phyloP scores from a whole-genome alignment of 176 grass and related monocot species.

The Oryza rufipogon region DNA sequence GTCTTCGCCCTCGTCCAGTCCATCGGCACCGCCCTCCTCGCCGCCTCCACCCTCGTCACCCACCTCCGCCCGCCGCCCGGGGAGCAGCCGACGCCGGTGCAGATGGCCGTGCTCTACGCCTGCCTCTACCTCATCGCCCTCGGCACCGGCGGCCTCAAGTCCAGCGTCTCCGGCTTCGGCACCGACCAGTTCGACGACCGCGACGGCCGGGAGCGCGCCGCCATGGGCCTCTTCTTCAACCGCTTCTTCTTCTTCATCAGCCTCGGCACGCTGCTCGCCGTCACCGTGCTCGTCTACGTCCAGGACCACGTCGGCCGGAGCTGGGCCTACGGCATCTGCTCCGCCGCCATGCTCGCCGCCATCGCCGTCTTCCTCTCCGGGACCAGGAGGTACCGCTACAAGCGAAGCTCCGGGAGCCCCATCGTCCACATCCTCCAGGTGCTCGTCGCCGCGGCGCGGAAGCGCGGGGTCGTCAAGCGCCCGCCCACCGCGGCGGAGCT shows the following conservation, averaged over 20 bases:
- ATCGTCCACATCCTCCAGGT: conserved; percentile 89
- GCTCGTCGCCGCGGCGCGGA: conserved; percentile 57
- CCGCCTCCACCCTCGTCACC: conserved; percentile 52
- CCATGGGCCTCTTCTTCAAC: conserved; percentile 85
- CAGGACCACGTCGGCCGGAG: conserved; percentile 80
- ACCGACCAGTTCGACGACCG: conserved; percentile 91
- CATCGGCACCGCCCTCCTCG: conserved; percentile 67
- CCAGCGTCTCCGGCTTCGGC: conserved; percentile 83
- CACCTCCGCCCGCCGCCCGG: conserved; percentile 66
- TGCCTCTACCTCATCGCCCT: conserved; percentile 81
- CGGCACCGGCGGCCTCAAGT: conserved; percentile 83
- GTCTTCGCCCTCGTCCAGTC: conserved; percentile 75
- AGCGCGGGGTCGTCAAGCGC: conserved; percentile 42
- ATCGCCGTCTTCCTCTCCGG: conserved; percentile 64
- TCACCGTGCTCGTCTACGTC: conserved; percentile 83
- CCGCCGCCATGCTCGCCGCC: conserved; percentile 65
- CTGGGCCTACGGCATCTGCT: conserved; percentile 85
- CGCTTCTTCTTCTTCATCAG: conserved; percentile 88
- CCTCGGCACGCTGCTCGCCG: conserved; percentile 67
- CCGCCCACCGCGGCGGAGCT: conserved; percentile 32
- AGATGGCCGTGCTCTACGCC: conserved; percentile 71
- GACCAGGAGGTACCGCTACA: conserved; percentile 73
- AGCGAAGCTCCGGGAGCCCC: conserved; percentile 66
- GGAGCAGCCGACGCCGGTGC: background rate
- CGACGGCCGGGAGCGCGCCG: conserved; percentile 57